Conservation (phyloP, 164 flowering plant genomes). For the Chloranthus sessilifolius region DNA sequence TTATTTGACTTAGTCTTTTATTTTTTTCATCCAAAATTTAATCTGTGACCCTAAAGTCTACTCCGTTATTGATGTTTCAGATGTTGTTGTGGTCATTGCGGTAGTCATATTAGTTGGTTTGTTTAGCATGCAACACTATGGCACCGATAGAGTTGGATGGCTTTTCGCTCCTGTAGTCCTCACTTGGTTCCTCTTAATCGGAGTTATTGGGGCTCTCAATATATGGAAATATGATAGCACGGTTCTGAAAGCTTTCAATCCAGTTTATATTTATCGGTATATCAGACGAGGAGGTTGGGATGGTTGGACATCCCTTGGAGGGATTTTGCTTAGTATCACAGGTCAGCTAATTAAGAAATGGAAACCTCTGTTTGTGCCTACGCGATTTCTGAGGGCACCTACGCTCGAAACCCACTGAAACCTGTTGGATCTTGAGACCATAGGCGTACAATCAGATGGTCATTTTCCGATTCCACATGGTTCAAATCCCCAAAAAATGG, state of each 20-base stretch:
- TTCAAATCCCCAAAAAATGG: too few species aligned
- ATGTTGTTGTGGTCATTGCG: slow-evolving; percentile 74
- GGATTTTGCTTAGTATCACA: slow-evolving; percentile 92
- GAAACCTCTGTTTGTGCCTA: too few species aligned
- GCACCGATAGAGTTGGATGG: slow-evolving; percentile 94
- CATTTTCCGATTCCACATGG: too few species aligned
- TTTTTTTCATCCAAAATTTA: too few species aligned
- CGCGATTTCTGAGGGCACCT: too few species aligned
- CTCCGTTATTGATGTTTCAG: slow-evolving; percentile 37
- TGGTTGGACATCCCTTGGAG: slow-evolving; percentile 86
- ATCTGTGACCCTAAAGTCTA: too few species aligned
- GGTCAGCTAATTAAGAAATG: too few species aligned
- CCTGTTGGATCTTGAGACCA: too few species aligned
- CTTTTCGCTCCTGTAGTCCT: slow-evolving; percentile 93
- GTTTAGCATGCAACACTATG: slow-evolving; percentile 96
- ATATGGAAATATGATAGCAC: slow-evolving; percentile 71
- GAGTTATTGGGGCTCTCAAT: slow-evolving; percentile 84
- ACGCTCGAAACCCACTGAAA: too few species aligned
- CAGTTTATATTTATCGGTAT: slow-evolving; percentile 70
- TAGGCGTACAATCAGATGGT: too few species aligned
- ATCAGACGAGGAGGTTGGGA: slow-evolving; percentile 51
- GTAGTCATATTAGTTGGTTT: slow-evolving; percentile 72
- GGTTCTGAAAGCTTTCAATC: slow-evolving; percentile 84
- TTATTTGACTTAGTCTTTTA: too few species aligned
- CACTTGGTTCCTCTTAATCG: slow-evolving; percentile 89